Evolutionary conservation across 2,329 filamentous ascomycete genomes (phyloP).

Genomic region (Xylariaceae sp.): DNA sequence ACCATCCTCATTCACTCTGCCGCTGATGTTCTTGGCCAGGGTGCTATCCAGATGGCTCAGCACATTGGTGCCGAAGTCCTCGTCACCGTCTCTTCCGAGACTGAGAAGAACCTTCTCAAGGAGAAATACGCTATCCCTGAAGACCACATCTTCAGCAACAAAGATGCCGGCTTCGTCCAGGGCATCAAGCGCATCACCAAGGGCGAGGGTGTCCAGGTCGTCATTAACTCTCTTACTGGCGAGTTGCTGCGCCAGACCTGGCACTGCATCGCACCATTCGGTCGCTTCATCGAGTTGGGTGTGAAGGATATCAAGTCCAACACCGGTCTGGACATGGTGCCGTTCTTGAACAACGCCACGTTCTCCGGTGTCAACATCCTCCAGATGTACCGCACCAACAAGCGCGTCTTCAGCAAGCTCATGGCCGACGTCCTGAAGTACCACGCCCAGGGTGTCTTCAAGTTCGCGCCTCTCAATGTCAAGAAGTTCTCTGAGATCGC

Average conservation of each 20-base stretch:
- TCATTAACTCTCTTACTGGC: constrained; percentile 25
- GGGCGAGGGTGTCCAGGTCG: constrained; percentile 23
- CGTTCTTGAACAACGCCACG: constrained; percentile 26
- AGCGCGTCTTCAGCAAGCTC: constrained; percentile 23
- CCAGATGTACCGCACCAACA: constrained; percentile 28
- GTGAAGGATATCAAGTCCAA: constrained; percentile 29
- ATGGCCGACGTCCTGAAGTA: constrained; percentile 24
- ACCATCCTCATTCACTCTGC: constrained; percentile 27
- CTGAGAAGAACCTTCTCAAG: constrained; percentile 25
- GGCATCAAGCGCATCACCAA: constrained; percentile 27
- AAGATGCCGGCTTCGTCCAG: constrained; percentile 26
- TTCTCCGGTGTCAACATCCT: constrained; percentile 27
- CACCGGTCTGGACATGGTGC: constrained; percentile 28
- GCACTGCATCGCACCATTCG: constrained; percentile 28
- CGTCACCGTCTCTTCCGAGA: constrained; percentile 25
- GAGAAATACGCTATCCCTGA: constrained; percentile 23
- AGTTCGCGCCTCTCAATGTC: constrained; percentile 25
- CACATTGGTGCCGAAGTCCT: constrained; percentile 25
- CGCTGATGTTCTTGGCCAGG: constrained; percentile 24
- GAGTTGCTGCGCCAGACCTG: constrained; percentile 27
- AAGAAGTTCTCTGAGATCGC: constrained; percentile 27
- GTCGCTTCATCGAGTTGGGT: constrained; percentile 26
- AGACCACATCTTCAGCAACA: constrained; percentile 28
- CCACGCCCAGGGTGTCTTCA: constrained; percentile 23
- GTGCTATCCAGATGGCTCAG: constrained; percentile 26